Conservation (phyloP, 1,139 yeast genomes). For the Debaryomyces sp. region DNA sequence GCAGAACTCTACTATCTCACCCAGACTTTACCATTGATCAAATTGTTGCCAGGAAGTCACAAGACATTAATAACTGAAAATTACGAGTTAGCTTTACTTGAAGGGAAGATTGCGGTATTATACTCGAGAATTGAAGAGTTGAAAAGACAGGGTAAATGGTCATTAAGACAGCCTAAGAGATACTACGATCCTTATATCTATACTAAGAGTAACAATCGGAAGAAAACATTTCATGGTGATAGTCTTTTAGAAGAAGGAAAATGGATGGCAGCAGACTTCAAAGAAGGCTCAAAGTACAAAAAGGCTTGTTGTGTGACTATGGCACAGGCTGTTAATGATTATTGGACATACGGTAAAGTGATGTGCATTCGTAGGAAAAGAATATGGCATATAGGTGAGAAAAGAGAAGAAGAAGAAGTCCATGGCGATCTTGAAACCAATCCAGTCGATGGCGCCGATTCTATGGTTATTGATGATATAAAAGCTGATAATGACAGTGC, state of each 20-base stretch:
- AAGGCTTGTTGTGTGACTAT: constrained; percentile 68
- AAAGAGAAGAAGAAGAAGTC: not conserved
- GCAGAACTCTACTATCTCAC: constrained; percentile 87
- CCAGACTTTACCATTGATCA: constrained; percentile 83
- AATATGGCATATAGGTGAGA: constrained; percentile 16
- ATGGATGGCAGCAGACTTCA: constrained; percentile 84
- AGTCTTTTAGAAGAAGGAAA: constrained; percentile 72
- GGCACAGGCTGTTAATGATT: constrained; percentile 74
- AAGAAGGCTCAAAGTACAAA: constrained; percentile 69
- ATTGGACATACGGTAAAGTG: constrained; percentile 73
- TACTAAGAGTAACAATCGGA: constrained; percentile 33
- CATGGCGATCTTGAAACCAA: not conserved
- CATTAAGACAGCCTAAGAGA: constrained; percentile 79
- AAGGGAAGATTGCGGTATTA: constrained; percentile 90
- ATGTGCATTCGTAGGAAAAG: constrained; percentile 55
- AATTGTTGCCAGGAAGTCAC: constrained; percentile 80
- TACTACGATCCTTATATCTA: constrained; percentile 67
- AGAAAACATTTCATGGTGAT: constrained; percentile 65
- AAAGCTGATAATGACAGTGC: constrained; percentile 8
- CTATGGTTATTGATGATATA: not conserved
- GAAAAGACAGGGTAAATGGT: constrained; percentile 87
- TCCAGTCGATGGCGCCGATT: not conserved
- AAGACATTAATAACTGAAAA: constrained; percentile 84
- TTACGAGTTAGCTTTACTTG: constrained; percentile 84
- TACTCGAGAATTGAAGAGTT: constrained; percentile 92